Conservation (phyloP, 345 rosid species). For the Microthlaspi erraticum region DNA sequence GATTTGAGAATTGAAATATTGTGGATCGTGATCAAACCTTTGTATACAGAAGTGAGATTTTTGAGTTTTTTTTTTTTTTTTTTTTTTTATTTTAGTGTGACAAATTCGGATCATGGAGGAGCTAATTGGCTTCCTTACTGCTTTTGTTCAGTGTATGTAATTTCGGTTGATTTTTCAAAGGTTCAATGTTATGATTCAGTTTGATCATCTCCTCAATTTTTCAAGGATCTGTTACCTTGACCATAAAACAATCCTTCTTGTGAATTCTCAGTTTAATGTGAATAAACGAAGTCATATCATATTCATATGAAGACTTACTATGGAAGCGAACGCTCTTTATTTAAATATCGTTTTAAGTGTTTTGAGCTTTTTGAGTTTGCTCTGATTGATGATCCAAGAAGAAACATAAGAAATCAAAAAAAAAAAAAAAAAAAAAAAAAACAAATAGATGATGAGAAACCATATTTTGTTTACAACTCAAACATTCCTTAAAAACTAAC, state of each 20-base stretch:
- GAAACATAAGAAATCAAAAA: too few species aligned
- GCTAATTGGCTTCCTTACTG: neutral
- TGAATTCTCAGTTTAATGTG: too few species aligned
- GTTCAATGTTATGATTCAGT: neutral
- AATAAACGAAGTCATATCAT: too few species aligned
- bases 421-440: too few species aligned
- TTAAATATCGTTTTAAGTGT: too few species aligned
- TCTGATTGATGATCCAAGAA: too few species aligned
- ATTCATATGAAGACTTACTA: too few species aligned
- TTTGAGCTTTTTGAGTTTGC: too few species aligned
- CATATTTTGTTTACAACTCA: too few species aligned
- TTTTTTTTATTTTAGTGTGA: neutral
- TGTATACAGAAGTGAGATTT: conserved; percentile 14
- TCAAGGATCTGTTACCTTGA: neutral
- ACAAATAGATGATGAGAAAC: too few species aligned
- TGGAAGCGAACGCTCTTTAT: too few species aligned
- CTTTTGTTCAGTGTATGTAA: neutral
- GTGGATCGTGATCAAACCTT: neutral
- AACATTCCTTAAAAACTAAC: too few species aligned
- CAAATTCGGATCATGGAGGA: neutral
- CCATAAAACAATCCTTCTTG: neutral
- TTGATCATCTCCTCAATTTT: neutral
- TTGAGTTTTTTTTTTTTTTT: neutral
- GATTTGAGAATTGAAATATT: neutral
- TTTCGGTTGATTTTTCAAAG: neutral